Percentiles rank a stretch among this genome's conserved stretches.
Evolutionary conservation across 2,329 filamentous ascomycete species (phyloP).

Genomic region (Fusarium nisikadoi): DNA sequence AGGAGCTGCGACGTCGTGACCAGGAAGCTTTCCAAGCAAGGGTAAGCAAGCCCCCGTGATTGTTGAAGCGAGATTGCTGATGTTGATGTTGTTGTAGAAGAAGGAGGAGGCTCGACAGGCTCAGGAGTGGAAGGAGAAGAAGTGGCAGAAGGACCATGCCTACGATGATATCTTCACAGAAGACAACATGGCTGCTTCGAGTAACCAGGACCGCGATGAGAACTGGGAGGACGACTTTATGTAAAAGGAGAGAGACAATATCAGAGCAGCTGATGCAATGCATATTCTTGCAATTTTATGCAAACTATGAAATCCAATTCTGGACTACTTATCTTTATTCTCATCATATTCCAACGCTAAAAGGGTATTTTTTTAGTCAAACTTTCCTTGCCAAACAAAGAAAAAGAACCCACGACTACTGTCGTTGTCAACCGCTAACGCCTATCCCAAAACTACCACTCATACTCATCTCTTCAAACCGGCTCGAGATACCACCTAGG

Average conservation of each 20-base stretch:
- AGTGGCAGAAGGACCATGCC: constrained; percentile 96
- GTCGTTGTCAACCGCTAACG: constrained; percentile 41
- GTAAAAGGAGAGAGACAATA: constrained; percentile 57
- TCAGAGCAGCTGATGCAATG: not conserved
- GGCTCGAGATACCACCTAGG: constrained; percentile 43
- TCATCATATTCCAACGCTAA: constrained; percentile 1
- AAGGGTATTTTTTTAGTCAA: constrained; percentile 30
- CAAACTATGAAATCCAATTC: not conserved
- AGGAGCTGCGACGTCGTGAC: constrained; percentile 77
- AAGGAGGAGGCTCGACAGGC: constrained; percentile 79
- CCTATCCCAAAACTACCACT: constrained; percentile 46
- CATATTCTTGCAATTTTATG: not conserved
- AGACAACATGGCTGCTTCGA: constrained; percentile 79
- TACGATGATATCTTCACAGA: constrained; percentile 93
- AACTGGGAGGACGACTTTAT: constrained; percentile 94
- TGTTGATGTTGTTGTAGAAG: constrained; percentile 58
- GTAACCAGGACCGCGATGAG: constrained; percentile 84
- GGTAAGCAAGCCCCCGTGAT: constrained; percentile 56
- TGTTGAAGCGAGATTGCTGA: not conserved
- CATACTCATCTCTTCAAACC: constrained; percentile 50
- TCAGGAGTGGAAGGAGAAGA: constrained; percentile 87
- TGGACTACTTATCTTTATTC: not conserved
- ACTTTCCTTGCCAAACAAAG: not conserved
- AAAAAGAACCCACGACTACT: not conserved
- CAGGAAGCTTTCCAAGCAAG: constrained; percentile 69